Conservation (phyloP, 305 asterid species). For the Fraxinus albicans region DNA sequence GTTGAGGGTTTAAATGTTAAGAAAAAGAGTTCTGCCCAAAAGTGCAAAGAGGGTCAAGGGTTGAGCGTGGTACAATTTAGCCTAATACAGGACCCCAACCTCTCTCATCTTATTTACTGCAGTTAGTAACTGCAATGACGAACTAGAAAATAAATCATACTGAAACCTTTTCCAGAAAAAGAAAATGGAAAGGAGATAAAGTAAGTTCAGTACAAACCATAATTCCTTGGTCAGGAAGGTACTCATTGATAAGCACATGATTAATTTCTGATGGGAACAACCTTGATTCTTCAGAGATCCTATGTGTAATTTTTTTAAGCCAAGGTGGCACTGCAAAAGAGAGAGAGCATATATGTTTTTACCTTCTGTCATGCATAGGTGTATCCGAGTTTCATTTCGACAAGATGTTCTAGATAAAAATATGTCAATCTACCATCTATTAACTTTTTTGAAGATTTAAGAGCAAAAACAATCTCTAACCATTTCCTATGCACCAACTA, state of each 20-base stretch:
- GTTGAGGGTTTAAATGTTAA: neutral
- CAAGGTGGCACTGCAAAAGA: conserved; percentile 83
- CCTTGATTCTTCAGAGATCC: conserved; percentile 53
- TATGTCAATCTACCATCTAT: neutral
- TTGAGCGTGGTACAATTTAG: neutral
- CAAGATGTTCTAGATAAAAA: conserved; percentile 8
- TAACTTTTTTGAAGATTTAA: neutral
- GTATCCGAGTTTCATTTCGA: neutral
- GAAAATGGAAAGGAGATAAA: neutral
- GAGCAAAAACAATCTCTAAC: neutral
- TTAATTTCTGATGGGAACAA: conserved; percentile 77
- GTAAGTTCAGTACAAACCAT: conserved; percentile 52
- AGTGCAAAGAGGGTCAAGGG: neutral
- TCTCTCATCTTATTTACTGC: conserved; percentile 4
- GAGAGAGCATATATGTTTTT: neutral
- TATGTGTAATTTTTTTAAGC: conserved; percentile 58
- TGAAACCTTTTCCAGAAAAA: neutral
- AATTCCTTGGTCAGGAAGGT: conserved; percentile 84
- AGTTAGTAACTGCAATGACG: conserved; percentile 6
- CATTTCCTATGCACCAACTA: neutral
- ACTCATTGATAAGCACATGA: conserved; percentile 92
- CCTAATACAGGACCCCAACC: neutral
- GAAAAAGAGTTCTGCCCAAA: neutral
- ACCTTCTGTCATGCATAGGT: neutral
- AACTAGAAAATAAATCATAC: neutral